Base-by-base conservation (phyloP, 345 rosid genomes). In the Citrus glauca region DNA sequence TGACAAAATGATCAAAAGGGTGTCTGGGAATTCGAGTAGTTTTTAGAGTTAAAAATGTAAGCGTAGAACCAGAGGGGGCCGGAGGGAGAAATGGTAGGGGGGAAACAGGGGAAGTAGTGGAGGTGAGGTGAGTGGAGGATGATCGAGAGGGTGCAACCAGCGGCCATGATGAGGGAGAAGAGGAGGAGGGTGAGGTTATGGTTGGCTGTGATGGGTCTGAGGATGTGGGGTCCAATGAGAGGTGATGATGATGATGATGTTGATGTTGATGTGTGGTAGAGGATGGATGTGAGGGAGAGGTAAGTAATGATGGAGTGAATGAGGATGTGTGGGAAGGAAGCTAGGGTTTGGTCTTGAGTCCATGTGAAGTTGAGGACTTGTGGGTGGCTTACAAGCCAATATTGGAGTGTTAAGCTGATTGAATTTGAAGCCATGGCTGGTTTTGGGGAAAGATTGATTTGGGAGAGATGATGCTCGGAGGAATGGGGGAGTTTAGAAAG, bases 51-150 rank as follows among this genome's bases (percentile, higher is more conserved):
- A 89, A 77, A 88, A 91, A 91, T 72, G 89, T 91, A 73, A 38
- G 91, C 90, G 93, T 94, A 92, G 84, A 92, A 92, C 74, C 87
- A 92, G 66, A 91, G 85, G 10, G 97, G 89, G 0, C 97, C 94
- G 0, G 37, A 45, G 1, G 92, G 89, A 4, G 59, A 76, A 9
- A 85, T 86, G 27, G 79, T 59, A 2, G 82, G 62, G 2, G 93
- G 91, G 77, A 88, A 89, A 78, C 94, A 91, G 22, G 89, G 20
- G 60, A 77, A 38, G 82, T 71, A 73, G 10, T 14, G 72, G 71
- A 77, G 57, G 24, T 13, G n/a, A n/a, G 55, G 69, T 1, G 57
- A 3, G 2, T 79, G 83, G 74, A 78, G 71, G 73, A 81, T 13
- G 66, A 86, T 75, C 48, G 93, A 86, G 77, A 95, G 89, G 24